These are phyloP conservation scores for Xerocomus amazonicus DNA, from an alignment of 1,284 basidiomycete genomes.

Conservation along the genomic window DNA sequence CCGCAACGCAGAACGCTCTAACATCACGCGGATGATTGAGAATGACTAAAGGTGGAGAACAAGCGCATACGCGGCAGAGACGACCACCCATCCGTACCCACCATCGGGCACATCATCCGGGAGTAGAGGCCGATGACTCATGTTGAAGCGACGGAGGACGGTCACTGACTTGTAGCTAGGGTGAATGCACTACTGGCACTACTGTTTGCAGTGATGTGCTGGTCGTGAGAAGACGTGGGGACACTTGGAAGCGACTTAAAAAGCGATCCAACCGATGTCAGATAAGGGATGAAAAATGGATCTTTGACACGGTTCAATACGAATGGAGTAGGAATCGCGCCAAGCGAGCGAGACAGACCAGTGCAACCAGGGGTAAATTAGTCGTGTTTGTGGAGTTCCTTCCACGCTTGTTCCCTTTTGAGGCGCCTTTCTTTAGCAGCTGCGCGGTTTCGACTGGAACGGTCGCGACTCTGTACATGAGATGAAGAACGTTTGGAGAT, in stretches of 20 bases:
- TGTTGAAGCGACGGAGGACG: not conserved
- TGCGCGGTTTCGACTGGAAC: conserved; percentile 68
- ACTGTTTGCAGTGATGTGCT: not conserved
- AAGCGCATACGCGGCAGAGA: conserved; percentile 18
- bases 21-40: not conserved
- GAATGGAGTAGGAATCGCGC: too few relatives aligned
- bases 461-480: conserved; percentile 54
- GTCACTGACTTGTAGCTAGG: not conserved
- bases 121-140: not conserved
- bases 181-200: not conserved
- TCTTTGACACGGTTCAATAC: not conserved
- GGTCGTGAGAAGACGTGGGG: not conserved
- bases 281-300: conserved; percentile 7
- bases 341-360: too few relatives aligned
- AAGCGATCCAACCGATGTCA: not conserved
- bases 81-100: conserved; percentile 23
- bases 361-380: conserved; percentile 8
- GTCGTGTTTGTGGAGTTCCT: conserved; percentile 55
- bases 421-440: conserved; percentile 56
- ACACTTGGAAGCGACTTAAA: not conserved
- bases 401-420: conserved; percentile 57
- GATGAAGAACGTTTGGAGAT: not conserved
- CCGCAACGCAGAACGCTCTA: conserved; percentile 26
- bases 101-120: conserved; percentile 19
- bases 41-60: not conserved